These are phyloP conservation scores for Globisporangium polare DNA, from an alignment of 352 stramenopile species.

Conservation along the genomic window DNA sequence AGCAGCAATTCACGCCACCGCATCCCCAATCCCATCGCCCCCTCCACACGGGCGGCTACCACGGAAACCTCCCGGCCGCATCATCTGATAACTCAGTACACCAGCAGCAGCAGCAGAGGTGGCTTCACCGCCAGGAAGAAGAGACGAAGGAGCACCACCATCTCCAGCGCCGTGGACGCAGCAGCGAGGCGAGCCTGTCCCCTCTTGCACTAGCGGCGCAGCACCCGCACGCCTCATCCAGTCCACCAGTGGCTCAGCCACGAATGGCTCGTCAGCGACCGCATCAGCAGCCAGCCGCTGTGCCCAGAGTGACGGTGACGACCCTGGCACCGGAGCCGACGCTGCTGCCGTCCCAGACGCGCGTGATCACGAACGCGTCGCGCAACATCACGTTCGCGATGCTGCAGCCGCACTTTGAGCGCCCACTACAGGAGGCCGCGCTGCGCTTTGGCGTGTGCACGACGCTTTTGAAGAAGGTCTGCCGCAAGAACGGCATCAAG, in stretches of 20 bases:
- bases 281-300: neutral
- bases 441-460: conserved; percentile 58
- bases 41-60: neutral
- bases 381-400: conserved; percentile 50
- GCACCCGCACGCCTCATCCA: neutral
- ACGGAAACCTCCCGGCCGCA: neutral
- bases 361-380: conserved; percentile 42
- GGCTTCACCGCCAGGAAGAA: conserved; percentile 9
- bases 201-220: neutral
- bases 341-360: neutral
- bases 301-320: no score
- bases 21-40: neutral
- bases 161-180: neutral
- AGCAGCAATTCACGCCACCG: neutral
- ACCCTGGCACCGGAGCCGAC: neutral
- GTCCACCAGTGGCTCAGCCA: no score
- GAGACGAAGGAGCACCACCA: neutral
- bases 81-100: neutral
- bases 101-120: neutral
- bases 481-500: conserved; percentile 50
- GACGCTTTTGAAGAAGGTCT: conserved; percentile 70
- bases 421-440: conserved; percentile 45
- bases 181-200: neutral
- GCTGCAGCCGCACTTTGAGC: conserved; percentile 56
- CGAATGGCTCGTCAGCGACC: neutral